phyloP scores from a whole-genome alignment of 2,329 filamentous ascomycete genomes.

The Aphanocladium album region DNA sequence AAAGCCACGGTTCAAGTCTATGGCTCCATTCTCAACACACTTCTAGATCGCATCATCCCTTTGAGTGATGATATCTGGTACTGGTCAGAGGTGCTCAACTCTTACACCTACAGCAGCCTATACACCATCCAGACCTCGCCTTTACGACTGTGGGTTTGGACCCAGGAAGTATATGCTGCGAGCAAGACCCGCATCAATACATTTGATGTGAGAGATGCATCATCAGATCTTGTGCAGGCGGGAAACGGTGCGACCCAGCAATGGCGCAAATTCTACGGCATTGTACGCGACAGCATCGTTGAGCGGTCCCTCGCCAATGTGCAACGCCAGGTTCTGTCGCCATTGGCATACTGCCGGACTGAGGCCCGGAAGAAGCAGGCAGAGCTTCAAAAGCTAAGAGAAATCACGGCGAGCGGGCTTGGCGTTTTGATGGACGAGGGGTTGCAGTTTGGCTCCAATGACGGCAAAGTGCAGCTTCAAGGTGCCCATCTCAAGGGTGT shows the following conservation, averaged over 20 bases:
- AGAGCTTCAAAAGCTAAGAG: constrained; percentile 64
- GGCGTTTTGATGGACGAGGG: constrained; percentile 86
- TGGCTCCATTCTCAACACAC: constrained; percentile 68
- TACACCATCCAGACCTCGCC: constrained; percentile 88
- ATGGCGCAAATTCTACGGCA: constrained; percentile 70
- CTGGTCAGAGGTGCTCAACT: constrained; percentile 84
- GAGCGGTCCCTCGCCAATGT: constrained; percentile 69
- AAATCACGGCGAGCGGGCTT: constrained; percentile 79
- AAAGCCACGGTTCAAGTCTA: constrained; percentile 92
- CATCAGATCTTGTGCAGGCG: constrained; percentile 30
- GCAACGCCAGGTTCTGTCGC: constrained; percentile 67
- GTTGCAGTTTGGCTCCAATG: constrained; percentile 59
- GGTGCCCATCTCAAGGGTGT: constrained; percentile 60
- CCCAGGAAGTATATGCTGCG: constrained; percentile 64
- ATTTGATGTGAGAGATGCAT: constrained; percentile 24
- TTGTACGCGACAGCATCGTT: constrained; percentile 70
- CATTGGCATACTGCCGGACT: constrained; percentile 67
- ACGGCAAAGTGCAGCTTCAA: constrained; percentile 50
- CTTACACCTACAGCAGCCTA: constrained; percentile 70
- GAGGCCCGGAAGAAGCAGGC: constrained; percentile 72
- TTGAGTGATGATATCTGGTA: constrained; percentile 88
- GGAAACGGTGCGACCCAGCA: constrained; percentile 40
- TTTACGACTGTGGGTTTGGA: constrained; percentile 65
- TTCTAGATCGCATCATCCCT: constrained; percentile 78
- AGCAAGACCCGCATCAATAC: constrained; percentile 42